phyloP scores from a whole-genome alignment of 768 basidiomycete species.

The Tulasnella sp. region DNA sequence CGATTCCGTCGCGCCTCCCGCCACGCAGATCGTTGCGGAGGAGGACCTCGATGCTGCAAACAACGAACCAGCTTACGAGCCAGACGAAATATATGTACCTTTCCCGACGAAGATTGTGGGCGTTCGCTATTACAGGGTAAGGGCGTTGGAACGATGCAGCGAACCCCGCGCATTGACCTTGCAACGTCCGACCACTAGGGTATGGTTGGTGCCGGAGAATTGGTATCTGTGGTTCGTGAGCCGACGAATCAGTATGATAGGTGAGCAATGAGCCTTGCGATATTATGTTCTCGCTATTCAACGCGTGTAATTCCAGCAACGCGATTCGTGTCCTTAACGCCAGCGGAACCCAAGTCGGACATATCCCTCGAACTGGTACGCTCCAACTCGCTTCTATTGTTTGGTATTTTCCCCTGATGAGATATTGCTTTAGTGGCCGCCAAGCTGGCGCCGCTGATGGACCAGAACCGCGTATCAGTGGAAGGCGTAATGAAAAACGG shows the following conservation, averaged over 20 bases:
- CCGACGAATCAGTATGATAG: conserved; percentile 63
- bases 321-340: conserved; percentile 83
- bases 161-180: neutral
- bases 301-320: conserved; percentile 44
- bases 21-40: conserved; percentile 29
- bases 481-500: conserved; percentile 71
- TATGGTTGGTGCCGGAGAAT: conserved; percentile 73
- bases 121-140: conserved; percentile 65
- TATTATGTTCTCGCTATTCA: neutral
- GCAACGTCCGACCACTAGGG: conserved; percentile 44
- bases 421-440: conserved; percentile 43
- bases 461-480: conserved; percentile 56
- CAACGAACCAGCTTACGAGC: conserved; percentile 42
- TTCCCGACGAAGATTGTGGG: conserved; percentile 68
- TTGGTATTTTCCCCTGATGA: neutral
- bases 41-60: conserved; percentile 8
- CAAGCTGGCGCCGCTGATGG: conserved; percentile 68
- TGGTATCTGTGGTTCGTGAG: conserved; percentile 64
- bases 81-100: conserved; percentile 66
- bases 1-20: conserved; percentile 10
- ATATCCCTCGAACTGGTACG: conserved; percentile 53
- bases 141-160: neutral
- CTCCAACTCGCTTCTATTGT: neutral
- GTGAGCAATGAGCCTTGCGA: conserved; percentile 28
- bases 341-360: conserved; percentile 69